Conservation (phyloP, 2,329 filamentous ascomycete genomes). For the Paracoccidioides brasiliensis region DNA sequence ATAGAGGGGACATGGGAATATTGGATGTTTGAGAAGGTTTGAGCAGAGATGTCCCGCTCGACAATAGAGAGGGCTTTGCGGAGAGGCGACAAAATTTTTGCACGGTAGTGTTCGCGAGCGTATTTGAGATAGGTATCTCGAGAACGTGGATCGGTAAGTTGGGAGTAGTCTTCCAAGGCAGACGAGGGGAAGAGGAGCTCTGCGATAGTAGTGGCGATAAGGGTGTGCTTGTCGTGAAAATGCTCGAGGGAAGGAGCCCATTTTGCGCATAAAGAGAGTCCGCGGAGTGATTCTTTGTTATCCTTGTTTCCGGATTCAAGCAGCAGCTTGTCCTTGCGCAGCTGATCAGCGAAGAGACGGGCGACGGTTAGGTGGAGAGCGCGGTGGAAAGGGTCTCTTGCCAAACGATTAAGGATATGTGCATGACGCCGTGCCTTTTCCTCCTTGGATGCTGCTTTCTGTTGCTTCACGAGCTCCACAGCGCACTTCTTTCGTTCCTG, state of each 20-base stretch:
- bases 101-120: constrained; percentile 42
- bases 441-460: constrained; percentile 12
- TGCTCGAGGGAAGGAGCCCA: constrained; percentile 45
- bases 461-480: neutral
- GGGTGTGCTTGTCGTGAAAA: constrained; percentile 47
- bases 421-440: constrained; percentile 31
- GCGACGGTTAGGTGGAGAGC: constrained; percentile 42
- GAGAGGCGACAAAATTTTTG: constrained; percentile 37
- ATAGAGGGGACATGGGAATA: constrained; percentile 45
- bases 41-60: constrained; percentile 42
- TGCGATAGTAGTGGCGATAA: constrained; percentile 44
- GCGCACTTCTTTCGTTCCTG: neutral
- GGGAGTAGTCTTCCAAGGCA: constrained; percentile 12
- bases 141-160: constrained; percentile 11
- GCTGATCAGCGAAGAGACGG: constrained; percentile 44
- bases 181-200: constrained; percentile 39
- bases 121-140: constrained; percentile 42
- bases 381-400: constrained; percentile 36
- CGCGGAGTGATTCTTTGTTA: constrained; percentile 25
- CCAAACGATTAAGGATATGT: constrained; percentile 29
- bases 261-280: constrained; percentile 45
- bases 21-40: constrained; percentile 41
- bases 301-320: constrained; percentile 26
- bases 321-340: constrained; percentile 34
- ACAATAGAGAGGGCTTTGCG: constrained; percentile 36